Evolutionary conservation across 345 rosid genomes (phyloP).

Genomic region (Brassica juncea): DNA sequence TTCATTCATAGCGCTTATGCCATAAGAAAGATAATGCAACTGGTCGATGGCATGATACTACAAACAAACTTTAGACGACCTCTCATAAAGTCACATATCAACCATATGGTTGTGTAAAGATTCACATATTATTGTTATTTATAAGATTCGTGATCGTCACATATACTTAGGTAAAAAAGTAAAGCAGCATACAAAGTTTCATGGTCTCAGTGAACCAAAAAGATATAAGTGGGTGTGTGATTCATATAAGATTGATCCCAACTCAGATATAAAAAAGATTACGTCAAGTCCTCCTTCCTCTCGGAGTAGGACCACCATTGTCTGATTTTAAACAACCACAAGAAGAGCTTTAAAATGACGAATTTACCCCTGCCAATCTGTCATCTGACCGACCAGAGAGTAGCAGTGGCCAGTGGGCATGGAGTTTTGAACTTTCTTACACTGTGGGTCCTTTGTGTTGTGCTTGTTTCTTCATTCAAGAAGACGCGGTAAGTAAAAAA

Average conservation of each 20-base stretch:
- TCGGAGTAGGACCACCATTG: background rate
- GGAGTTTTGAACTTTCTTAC: slow-evolving; percentile 19
- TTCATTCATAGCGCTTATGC: background rate
- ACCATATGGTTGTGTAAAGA: background rate
- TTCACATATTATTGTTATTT: background rate
- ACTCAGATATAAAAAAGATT: background rate
- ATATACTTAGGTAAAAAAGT: background rate
- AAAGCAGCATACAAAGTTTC: background rate
- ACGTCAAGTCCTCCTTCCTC: slow-evolving; percentile 2
- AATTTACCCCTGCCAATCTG: slow-evolving; percentile 34
- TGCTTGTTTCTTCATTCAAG: slow-evolving; percentile 32
- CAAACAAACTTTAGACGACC: background rate
- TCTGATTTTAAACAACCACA: background rate
- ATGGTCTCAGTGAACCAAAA: background rate
- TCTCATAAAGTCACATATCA: background rate
- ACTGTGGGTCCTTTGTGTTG: slow-evolving; percentile 33
- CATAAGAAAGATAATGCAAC: background rate
- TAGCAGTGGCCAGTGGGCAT: slow-evolving; percentile 1
- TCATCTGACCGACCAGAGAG: slow-evolving; percentile 26
- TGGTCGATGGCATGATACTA: background rate
- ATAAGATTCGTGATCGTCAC: background rate
- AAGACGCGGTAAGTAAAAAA: slow-evolving; percentile 6
- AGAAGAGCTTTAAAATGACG: slow-evolving; percentile 4
- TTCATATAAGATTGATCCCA: slow-evolving; percentile 14
- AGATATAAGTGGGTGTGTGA: slow-evolving; percentile 8